Conservation (phyloP, 2,329 filamentous ascomycete genomes). For the Botrytis medusae region DNA sequence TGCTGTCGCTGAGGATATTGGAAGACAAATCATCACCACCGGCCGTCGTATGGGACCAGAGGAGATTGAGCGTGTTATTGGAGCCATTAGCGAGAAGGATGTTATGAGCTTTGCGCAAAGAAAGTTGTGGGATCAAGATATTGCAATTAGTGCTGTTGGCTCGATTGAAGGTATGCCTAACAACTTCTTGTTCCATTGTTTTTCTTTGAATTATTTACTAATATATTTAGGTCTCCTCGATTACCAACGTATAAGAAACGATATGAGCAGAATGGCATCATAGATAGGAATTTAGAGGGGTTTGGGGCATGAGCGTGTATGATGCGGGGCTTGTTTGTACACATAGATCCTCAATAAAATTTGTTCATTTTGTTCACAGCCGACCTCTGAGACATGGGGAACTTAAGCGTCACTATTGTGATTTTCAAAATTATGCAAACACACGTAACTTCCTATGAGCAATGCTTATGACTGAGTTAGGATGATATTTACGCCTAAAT, state of each 20-base stretch:
- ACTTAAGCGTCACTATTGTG: not conserved
- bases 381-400: not conserved
- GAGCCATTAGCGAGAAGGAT: slow-evolving; percentile 88
- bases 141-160: slow-evolving; percentile 90
- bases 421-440: slow-evolving; percentile 7
- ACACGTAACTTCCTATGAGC: not conserved
- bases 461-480: not conserved
- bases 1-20: slow-evolving; percentile 95
- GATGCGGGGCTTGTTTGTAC: slow-evolving; percentile 40
- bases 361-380: slow-evolving; percentile 25
- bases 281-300: slow-evolving; percentile 32
- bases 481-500: not conserved
- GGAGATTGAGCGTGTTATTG: slow-evolving; percentile 92
- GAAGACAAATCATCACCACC: slow-evolving; percentile 96
- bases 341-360: slow-evolving; percentile 38
- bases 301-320: slow-evolving; percentile 38
- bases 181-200: not conserved
- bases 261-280: slow-evolving; percentile 75
- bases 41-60: slow-evolving; percentile 86
- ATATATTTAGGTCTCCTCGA: slow-evolving; percentile 52
- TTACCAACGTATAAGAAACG: slow-evolving; percentile 70
- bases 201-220: not conserved
- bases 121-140: slow-evolving; percentile 96
- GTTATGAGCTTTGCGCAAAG: slow-evolving; percentile 94
- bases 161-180: slow-evolving; percentile 70